Percentiles rank a stretch among this genome's conserved stretches.
Evolutionary conservation across 208 protist genomes (phyloP).

Genomic region (Leishmania lainsoni): DNA sequence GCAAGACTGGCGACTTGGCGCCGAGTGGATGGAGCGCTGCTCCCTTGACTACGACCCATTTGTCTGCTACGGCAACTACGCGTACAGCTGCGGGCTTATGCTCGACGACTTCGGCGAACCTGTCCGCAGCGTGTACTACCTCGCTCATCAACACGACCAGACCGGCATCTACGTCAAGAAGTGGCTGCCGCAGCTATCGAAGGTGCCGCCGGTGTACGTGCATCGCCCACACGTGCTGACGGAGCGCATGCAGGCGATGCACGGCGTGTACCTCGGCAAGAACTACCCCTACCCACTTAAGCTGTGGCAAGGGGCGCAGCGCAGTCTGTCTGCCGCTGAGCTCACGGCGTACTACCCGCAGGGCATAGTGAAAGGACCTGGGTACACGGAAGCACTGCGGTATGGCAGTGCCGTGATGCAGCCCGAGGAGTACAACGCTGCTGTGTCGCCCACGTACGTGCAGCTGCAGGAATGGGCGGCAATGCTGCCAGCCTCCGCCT

Average conservation of each 20-base stretch:
- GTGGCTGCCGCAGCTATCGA: constrained; percentile 87
- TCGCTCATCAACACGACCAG: constrained; percentile 88
- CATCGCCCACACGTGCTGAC: constrained; percentile 90
- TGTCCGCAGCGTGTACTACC: constrained; percentile 76
- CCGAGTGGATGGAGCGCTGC: constrained; percentile 91
- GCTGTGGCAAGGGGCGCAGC: constrained; percentile 86
- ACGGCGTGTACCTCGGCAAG: constrained; percentile 71
- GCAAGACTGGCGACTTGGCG: constrained; percentile 89
- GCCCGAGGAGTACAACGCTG: constrained; percentile 58
- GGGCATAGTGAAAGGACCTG: constrained; percentile 41
- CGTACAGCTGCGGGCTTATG: constrained; percentile 79
- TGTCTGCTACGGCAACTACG: constrained; percentile 87
- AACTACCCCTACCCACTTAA: constrained; percentile 92
- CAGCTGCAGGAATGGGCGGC: constrained; percentile 34
- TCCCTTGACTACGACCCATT: constrained; percentile 91
- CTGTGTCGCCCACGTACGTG: constrained; percentile 33
- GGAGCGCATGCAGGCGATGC: constrained; percentile 87
- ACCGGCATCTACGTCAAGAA: constrained; percentile 91
- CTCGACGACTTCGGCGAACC: constrained; percentile 84
- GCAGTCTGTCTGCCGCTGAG: constrained; percentile 41
- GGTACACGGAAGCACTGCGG: constrained; percentile 77
- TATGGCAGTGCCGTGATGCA: constrained; percentile 64
- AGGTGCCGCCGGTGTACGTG: constrained; percentile 88
- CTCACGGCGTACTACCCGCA: constrained; percentile 69
- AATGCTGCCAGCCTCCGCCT: constrained; percentile 41